phyloP scores from a whole-genome alignment of 1,284 basidiomycete genomes.

The Rhodotorula sp. region DNA sequence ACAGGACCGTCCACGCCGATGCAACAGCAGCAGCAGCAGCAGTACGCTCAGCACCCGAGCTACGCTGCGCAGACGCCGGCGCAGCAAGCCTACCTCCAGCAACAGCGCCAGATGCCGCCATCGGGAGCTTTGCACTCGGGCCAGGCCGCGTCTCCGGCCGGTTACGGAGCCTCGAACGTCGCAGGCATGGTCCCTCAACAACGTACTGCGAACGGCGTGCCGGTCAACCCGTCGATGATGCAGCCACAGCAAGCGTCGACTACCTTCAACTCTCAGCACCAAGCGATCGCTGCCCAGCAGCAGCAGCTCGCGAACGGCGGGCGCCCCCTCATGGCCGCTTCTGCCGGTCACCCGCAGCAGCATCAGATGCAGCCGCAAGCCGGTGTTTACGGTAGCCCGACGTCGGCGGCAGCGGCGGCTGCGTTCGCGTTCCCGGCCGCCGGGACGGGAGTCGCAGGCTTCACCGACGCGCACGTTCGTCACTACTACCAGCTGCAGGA shows the following conservation, averaged over 20 bases:
- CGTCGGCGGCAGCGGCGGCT: not conserved
- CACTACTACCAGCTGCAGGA: slow-evolving; percentile 28
- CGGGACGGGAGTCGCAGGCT: not conserved
- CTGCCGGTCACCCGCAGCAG: not conserved
- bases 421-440: slow-evolving; percentile 2
- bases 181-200: not conserved
- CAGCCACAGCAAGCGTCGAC: slow-evolving; percentile 3
- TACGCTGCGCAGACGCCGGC: not conserved
- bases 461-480: slow-evolving; percentile 23
- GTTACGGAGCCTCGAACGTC: not conserved
- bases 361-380: not conserved
- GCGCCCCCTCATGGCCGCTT: slow-evolving; percentile 1
- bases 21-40: slow-evolving; percentile 2
- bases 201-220: not conserved
- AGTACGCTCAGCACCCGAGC: not conserved
- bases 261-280: slow-evolving; percentile 2
- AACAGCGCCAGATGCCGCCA: not conserved
- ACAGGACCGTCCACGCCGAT: not conserved
- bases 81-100: slow-evolving; percentile 2
- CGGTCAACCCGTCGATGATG: not conserved
- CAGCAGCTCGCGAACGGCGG: slow-evolving; percentile 15
- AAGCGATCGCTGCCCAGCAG: slow-evolving; percentile 11
- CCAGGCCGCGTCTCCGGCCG: not conserved
- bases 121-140: not conserved
- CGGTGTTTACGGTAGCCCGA: not conserved